A percentile compares a stretch with the other conserved stretches of the same genome.
Evolutionary conservation across 2,329 filamentous ascomycete species (phyloP).

Genomic region (Microsporum audouinii): DNA sequence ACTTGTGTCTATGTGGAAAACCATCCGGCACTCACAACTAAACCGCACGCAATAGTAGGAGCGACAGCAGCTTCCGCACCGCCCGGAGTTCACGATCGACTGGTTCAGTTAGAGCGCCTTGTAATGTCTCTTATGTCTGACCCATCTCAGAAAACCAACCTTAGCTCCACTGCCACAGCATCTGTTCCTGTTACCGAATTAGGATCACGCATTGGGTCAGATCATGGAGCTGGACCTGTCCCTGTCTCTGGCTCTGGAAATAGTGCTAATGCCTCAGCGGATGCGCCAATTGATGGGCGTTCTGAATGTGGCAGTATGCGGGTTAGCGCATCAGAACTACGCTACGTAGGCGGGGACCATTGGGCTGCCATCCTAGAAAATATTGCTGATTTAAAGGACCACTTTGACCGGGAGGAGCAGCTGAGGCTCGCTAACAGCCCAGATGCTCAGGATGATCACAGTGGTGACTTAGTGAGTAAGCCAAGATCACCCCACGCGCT

Average conservation of each 20-base stretch:
- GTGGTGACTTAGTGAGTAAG: background rate
- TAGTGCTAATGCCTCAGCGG: background rate
- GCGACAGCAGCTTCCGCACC: conserved; percentile 18
- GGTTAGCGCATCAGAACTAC: background rate
- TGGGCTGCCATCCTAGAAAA: conserved; percentile 21
- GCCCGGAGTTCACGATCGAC: conserved; percentile 11
- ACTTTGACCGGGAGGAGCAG: conserved; percentile 18
- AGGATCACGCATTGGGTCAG: background rate
- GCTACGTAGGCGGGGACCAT: conserved; percentile 21
- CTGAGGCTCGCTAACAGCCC: conserved; percentile 6
- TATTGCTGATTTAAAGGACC: conserved; percentile 17
- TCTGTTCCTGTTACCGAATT: background rate
- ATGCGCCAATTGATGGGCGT: background rate
- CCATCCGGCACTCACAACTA: conserved; percentile 20
- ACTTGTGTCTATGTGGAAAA: conserved; percentile 42
- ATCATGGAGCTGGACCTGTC: background rate
- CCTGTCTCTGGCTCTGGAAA: background rate
- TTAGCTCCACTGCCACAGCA: background rate
- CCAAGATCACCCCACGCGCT: conserved; percentile 1
- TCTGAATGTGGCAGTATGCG: conserved; percentile 5
- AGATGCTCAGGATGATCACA: conserved; percentile 30
- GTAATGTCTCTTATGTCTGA: conserved; percentile 1
- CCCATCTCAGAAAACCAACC: conserved; percentile 8
- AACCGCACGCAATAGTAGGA: conserved; percentile 35
- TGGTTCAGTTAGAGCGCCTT: background rate